These are phyloP conservation scores for Alternaria brassicae DNA, from an alignment of 2,329 filamentous ascomycete species.

Conservation along the genomic window DNA sequence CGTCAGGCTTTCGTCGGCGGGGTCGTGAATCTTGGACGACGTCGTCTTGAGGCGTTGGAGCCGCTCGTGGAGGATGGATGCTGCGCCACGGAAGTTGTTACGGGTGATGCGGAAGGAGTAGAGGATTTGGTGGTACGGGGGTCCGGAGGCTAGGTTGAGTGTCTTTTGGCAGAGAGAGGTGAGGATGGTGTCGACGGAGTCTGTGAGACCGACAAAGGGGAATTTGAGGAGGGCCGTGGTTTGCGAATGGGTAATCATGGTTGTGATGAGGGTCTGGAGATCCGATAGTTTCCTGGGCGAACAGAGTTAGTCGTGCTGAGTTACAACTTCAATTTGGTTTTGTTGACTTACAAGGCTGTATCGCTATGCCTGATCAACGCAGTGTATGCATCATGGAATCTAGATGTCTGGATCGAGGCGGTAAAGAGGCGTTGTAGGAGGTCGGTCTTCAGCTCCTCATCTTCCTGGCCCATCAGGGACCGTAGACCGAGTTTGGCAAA, in stretches of 20 bases:
- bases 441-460: conserved; percentile 45
- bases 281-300: conserved; percentile 66
- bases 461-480: conserved; percentile 36
- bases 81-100: conserved; percentile 83
- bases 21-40: conserved; percentile 49
- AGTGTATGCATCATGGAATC: conserved; percentile 83
- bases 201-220: conserved; percentile 78
- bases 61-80: conserved; percentile 63
- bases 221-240: conserved; percentile 67
- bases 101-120: conserved; percentile 89
- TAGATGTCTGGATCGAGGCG: conserved; percentile 77
- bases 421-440: conserved; percentile 85
- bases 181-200: conserved; percentile 80
- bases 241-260: conserved; percentile 47
- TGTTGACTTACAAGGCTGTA: conserved; percentile 61
- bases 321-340: too few relatives aligned
- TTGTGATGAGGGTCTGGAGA: conserved; percentile 68
- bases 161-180: conserved; percentile 73
- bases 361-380: conserved; percentile 78
- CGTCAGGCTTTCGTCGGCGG: conserved; percentile 64
- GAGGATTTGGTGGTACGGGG: conserved; percentile 85
- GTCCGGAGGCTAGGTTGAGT: conserved; percentile 65
- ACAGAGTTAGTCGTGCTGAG: conserved; percentile 22
- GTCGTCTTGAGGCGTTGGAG: conserved; percentile 59
- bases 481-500: conserved; percentile 76